Evolutionary conservation across 805 yeast genomes (phyloP).

Genomic region (Metschnikowia hibisci): DNA sequence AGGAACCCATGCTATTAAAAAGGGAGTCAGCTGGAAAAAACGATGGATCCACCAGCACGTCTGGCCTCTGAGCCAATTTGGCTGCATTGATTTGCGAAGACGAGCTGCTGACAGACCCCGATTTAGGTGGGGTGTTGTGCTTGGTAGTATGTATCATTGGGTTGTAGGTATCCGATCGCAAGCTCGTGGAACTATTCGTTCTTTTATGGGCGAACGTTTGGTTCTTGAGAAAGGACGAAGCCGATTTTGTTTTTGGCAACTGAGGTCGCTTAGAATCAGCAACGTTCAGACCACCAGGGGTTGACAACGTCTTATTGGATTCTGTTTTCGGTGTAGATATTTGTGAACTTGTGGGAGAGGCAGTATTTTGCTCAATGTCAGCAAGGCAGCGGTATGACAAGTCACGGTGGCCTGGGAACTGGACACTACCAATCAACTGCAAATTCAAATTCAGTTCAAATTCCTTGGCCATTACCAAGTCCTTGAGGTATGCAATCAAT

Average conservation of each 20-base stretch:
- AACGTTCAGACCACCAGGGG: conserved; percentile 1
- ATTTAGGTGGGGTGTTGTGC: conserved; percentile 4
- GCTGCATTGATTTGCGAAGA: conserved; percentile 13
- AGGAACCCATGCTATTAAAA: conserved; percentile 28
- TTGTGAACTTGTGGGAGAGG: conserved; percentile 13
- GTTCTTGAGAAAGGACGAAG: conserved; percentile 22
- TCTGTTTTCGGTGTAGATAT: conserved; percentile 15
- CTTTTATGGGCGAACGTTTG: conserved; percentile 20
- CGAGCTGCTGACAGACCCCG: neutral
- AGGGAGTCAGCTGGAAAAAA: conserved; percentile 25
- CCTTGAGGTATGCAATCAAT: conserved; percentile 35
- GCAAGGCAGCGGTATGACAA: conserved; percentile 24
- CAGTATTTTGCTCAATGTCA: conserved; percentile 12
- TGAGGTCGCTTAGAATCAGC: conserved; percentile 20
- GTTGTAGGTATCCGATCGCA: conserved; percentile 9
- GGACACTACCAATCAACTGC: conserved; percentile 36
- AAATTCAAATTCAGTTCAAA: conserved; percentile 31
- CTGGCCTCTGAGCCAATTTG: conserved; percentile 17
- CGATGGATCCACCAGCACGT: conserved; percentile 21
- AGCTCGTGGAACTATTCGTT: conserved; percentile 13
- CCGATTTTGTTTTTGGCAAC: conserved; percentile 24
- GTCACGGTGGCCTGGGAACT: conserved; percentile 44
- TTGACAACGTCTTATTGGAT: conserved; percentile 8
- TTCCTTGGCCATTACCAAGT: conserved; percentile 47
- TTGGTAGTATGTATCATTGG: neutral